Evolutionary conservation across 352 stramenopile species (phyloP), one percentile per base, ranked within the genome.

Genomic region (Phytopythium ostracodes): DNA sequence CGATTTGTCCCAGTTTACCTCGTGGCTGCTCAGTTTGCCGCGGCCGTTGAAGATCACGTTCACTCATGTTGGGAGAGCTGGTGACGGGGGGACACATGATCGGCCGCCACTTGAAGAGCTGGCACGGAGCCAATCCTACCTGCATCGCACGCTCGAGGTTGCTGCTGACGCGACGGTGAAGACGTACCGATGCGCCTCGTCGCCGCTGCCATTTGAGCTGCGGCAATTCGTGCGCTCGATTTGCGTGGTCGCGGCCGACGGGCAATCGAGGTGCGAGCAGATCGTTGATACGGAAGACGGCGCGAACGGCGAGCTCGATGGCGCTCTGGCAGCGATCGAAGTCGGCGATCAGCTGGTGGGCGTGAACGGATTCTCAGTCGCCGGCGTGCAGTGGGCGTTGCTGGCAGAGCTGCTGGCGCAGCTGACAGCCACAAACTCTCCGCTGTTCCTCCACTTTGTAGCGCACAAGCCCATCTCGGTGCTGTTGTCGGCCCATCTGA

Each of bases 1-100:
- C 15, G 84, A 93, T 71, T 64, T 95, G 33, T 92, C 81, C 27
- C 82, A 95, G 66, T 95, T 95, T 46, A 95, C 87, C 5, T 77
- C 84, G 9, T 81, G 66, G 49, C 59, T 95, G 42, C 67, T 91
- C n/a, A 75, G 69, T 11, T 66, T 93, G 17, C 77, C 81, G 35
- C 81, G 87, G 9, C 87, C 87, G 11, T 57, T 93, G 12, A 76
- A 76, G 55, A 86, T 93, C 15, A 76, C 60, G 4, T 91, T 93
- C 60, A 89, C 80, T 0, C 72, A 76, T 53, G 72, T 76, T 55
- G 54, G 60, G 10, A 58, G 27, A 59, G 36, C 24, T 12, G 47
- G 22, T 33, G 54, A 59, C 6, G 60, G 20, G 31, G 0, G n/a
- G 33, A 62, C 47, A 14, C 55, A 64, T 14, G 33, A 67, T 17